Percentiles rank a stretch among this genome's conserved stretches.
Conservation (phyloP, 495 filamentous ascomycete species). For the Aspergillus nidulans region DNA sequence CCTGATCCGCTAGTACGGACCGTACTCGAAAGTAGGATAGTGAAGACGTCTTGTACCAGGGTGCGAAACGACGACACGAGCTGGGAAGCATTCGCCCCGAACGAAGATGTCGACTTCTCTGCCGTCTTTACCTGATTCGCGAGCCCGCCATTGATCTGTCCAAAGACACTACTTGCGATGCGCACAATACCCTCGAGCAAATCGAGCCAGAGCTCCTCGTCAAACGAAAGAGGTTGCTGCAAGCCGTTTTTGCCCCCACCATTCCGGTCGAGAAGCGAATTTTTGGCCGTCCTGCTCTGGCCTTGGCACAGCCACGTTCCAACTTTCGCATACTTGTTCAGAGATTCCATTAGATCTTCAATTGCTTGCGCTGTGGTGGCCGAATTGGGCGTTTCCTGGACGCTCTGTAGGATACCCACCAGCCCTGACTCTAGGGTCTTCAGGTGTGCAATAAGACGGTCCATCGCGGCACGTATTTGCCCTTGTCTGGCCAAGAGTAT, state of each 20-base stretch:
- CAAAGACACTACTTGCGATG: conserved; percentile 62
- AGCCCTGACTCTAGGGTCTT: conserved; percentile 73
- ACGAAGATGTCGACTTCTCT: conserved; percentile 1
- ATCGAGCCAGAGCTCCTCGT: conserved; percentile 86
- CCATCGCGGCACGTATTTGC: conserved; percentile 76
- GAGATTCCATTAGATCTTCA: conserved; percentile 59
- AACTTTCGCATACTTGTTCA: conserved; percentile 85
- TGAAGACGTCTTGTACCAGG: conserved; percentile 86
- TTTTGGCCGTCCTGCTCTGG: conserved; percentile 64
- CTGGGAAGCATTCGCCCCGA: conserved; percentile 28
- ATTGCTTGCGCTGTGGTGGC: conserved; percentile 50
- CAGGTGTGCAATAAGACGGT: conserved; percentile 74
- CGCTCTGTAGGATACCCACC: conserved; percentile 61
- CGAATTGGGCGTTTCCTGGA: conserved; percentile 50
- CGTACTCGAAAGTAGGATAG: conserved; percentile 73
- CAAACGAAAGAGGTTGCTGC: conserved; percentile 62
- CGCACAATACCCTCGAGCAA: conserved; percentile 80
- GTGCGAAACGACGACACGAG: conserved; percentile 63
- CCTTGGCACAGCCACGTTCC: conserved; percentile 95
- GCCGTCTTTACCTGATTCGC: conserved; percentile 4
- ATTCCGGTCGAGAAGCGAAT: conserved; percentile 33
- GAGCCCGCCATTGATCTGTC: conserved; percentile 25
- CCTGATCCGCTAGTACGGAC: conserved; percentile 30
- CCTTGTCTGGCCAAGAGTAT: conserved; percentile 88
- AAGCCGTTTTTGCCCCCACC: conserved; percentile 34